Evolutionary conservation across 2,329 filamentous ascomycete genomes (phyloP), one percentile per base, ranked within the genome.

Genomic region (Colletotrichum liaoningense): DNA sequence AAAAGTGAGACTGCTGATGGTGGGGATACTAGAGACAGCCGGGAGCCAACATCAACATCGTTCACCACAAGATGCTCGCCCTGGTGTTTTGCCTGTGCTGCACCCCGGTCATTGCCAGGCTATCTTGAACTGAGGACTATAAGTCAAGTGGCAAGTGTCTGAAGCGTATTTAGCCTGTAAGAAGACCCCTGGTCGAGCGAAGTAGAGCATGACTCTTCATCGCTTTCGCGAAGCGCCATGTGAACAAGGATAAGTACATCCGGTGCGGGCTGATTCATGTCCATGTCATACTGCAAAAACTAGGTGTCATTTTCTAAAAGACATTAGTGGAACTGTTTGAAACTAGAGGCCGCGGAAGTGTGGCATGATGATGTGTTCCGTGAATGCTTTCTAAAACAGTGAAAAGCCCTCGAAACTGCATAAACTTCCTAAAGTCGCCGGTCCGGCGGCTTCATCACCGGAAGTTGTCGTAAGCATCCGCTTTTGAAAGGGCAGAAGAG

Each of bases 271-370:
- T 42, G 2, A 16, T 42, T 19, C 16, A 46, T n/a, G 42, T 46
- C 19, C 42, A 9, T n/a, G 2, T n/a, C 16, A 46, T n/a, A 8
- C 42, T 46, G 0, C 6, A 16, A 4, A 46, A 19, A 3, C 6
- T 46, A 9, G 42, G 0, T 4, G 7, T 46, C 16, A 4, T 46
- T n/a, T 8, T 46, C 1, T 46, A 0, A 1, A 4, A 9, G 0
- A 46, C 3, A 8, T 46, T 8, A 2, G 7, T 1, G 2, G 4
- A 9, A 46, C 19, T 19, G 7, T 19, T 1, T n/a, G 42, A n/a
- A n/a, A 46, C 19, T 0, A n/a, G 16, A 19, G 16, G 42, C 6
- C 6, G 19, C 19, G 7, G 42, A 16, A 6, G 6, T 4, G 42
- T n/a, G 6, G 42, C 42, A 46, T n/a, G 2, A 46, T 46, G 16